phyloP scores from a whole-genome alignment of 2,329 filamentous ascomycete species.

The Sporothrix variecibatus region DNA sequence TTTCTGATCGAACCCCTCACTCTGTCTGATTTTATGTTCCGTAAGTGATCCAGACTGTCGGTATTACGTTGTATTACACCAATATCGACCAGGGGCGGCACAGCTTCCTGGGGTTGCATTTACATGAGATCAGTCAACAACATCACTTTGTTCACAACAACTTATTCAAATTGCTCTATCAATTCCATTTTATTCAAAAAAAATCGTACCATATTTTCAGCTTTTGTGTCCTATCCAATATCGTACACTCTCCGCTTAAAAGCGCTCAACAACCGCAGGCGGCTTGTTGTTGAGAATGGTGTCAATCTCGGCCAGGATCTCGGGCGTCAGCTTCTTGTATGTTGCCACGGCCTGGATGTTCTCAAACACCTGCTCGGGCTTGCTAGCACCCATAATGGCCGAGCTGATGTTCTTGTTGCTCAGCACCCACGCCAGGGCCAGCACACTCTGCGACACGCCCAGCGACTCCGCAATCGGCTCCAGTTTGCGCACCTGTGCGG shows the following conservation, averaged over 20 bases:
- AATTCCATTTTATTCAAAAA: neutral
- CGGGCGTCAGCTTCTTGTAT: slow-evolving; percentile 59
- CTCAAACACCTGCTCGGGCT: slow-evolving; percentile 60
- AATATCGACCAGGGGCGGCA: neutral
- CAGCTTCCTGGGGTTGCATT: neutral
- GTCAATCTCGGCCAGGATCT: slow-evolving; percentile 62
- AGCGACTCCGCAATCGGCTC: slow-evolving; percentile 66
- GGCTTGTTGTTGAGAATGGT: slow-evolving; percentile 61
- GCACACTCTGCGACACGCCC: slow-evolving; percentile 56
- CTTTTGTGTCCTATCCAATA: neutral
- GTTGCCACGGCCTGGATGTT: slow-evolving; percentile 56
- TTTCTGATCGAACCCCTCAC: neutral
- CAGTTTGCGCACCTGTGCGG: slow-evolving; percentile 59
- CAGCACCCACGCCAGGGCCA: slow-evolving; percentile 65
- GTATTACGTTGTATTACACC: neutral
- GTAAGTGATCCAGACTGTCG: neutral
- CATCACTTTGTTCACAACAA: neutral
- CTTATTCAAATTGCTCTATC: neutral
- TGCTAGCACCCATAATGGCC: slow-evolving; percentile 64
- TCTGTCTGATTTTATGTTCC: neutral
- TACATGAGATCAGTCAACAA: neutral
- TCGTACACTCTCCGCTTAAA: neutral
- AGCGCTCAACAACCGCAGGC: slow-evolving; percentile 43
- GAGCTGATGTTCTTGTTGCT: slow-evolving; percentile 63
- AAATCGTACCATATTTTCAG: neutral